Conservation (phyloP, 2,329 filamentous ascomycete genomes). For the Aaosphaeria arxii region DNA sequence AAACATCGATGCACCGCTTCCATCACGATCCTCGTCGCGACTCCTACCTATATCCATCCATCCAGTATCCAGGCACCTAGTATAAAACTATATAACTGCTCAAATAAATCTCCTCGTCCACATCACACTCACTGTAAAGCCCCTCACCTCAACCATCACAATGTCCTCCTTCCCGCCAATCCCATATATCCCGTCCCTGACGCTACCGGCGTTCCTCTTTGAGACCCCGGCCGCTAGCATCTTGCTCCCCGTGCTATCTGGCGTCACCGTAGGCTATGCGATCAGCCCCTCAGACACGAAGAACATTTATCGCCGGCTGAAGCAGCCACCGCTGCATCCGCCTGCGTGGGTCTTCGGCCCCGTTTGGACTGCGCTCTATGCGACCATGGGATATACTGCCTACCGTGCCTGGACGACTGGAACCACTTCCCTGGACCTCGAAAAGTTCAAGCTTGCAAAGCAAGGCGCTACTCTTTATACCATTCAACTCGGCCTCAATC, state of each 20-base stretch:
- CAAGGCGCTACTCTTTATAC: slow-evolving; percentile 78
- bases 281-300: slow-evolving; percentile 59
- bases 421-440: slow-evolving; percentile 50
- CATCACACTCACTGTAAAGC: too few species aligned
- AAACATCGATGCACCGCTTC: slow-evolving; percentile 1
- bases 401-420: slow-evolving; percentile 70
- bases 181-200: slow-evolving; percentile 66
- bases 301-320: slow-evolving; percentile 62
- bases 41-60: not conserved
- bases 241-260: slow-evolving; percentile 70
- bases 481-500: slow-evolving; percentile 79
- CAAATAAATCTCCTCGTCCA: too few species aligned
- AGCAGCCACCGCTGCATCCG: slow-evolving; percentile 61
- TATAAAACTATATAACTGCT: too few species aligned
- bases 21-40: not conserved
- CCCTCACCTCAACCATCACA: slow-evolving; percentile 51
- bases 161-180: slow-evolving; percentile 52
- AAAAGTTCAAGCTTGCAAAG: slow-evolving; percentile 58
- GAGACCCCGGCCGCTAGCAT: slow-evolving; percentile 69
- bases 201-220: slow-evolving; percentile 70
- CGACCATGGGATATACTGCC: slow-evolving; percentile 82
- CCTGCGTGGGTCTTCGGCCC: slow-evolving; percentile 59
- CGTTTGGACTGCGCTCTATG: slow-evolving; percentile 58
- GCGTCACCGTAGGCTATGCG: slow-evolving; percentile 69
- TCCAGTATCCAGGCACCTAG: too few species aligned